Evolutionary conservation across 768 basidiomycete genomes (phyloP).

Genomic region (Phlegmacium glaucopus): DNA sequence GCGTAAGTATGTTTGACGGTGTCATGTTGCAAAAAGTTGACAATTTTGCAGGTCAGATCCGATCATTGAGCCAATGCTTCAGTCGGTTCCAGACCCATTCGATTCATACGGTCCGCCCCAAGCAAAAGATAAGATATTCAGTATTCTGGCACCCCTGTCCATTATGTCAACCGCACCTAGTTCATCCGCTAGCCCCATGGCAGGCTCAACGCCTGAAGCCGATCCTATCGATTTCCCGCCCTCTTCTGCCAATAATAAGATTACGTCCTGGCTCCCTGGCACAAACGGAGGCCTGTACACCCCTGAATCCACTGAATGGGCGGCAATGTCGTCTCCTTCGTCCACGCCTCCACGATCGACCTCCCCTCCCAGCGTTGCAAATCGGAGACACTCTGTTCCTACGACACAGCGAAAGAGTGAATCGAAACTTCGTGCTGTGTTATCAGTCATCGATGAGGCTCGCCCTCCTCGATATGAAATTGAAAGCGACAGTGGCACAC

Average conservation of each 20-base stretch:
- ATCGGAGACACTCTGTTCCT: conserved; percentile 53
- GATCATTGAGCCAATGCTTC: conserved; percentile 86
- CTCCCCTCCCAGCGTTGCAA: conserved; percentile 40
- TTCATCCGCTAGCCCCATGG: conserved; percentile 57
- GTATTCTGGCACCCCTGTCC: conserved; percentile 83
- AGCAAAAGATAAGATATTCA: conserved; percentile 89
- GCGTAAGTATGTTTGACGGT: conserved; percentile 53
- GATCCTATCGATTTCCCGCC: conserved; percentile 30
- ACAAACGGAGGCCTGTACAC: conserved; percentile 43
- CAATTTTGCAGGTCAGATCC: conserved; percentile 69
- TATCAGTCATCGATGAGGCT: conserved; percentile 69
- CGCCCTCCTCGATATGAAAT: conserved; percentile 27
- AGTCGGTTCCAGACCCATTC: conserved; percentile 88
- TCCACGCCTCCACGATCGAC: conserved; percentile 47
- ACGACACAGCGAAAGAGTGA: conserved; percentile 49
- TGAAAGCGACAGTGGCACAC: conserved; percentile 15
- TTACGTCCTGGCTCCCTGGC: conserved; percentile 46
- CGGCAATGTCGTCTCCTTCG: conserved; percentile 37
- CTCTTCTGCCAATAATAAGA: conserved; percentile 24
- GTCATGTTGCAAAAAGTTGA: conserved; percentile 4
- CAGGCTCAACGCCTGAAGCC: conserved; percentile 42
- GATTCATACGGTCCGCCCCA: conserved; percentile 88
- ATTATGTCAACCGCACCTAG: conserved; percentile 58
- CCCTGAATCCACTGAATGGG: conserved; percentile 56
- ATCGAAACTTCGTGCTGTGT: conserved; percentile 68